A percentile compares a stretch with the other conserved stretches of the same genome.
These are phyloP conservation scores for Boletus edulis DNA, from an alignment of 768 basidiomycete species.

Conservation along the genomic window DNA sequence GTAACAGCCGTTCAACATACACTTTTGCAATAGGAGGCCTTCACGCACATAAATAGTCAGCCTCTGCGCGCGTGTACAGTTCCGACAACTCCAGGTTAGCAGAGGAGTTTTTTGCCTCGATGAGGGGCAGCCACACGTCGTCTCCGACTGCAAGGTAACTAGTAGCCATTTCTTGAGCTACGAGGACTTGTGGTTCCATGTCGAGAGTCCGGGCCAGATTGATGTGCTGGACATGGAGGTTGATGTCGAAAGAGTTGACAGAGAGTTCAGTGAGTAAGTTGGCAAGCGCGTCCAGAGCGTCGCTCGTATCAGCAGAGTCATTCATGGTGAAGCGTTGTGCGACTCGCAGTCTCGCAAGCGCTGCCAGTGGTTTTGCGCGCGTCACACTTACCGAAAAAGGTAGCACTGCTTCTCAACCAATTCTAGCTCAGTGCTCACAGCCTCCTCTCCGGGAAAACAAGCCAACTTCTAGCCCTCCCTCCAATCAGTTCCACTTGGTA, in stretches of 20 bases:
- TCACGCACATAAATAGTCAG: constrained; percentile 76
- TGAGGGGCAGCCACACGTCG: constrained; percentile 72
- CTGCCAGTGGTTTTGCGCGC: not conserved
- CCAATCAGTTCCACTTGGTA: not conserved
- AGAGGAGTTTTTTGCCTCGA: constrained; percentile 50
- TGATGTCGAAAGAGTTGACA: constrained; percentile 57
- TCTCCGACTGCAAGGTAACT: constrained; percentile 63
- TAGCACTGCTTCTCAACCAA: too few relatives aligned
- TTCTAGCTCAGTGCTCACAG: not conserved
- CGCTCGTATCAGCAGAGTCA: constrained; percentile 34
- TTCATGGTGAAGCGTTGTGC: constrained; percentile 40
- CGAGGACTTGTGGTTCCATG: constrained; percentile 55
- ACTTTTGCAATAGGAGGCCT: constrained; percentile 3
- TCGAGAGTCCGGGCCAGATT: constrained; percentile 53
- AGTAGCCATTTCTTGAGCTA: constrained; percentile 66
- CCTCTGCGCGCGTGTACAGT: constrained; percentile 64
- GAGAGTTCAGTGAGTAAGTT: constrained; percentile 58
- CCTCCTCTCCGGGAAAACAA: not conserved
- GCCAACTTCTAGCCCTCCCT: too few relatives aligned
- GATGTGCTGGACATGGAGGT: constrained; percentile 67
- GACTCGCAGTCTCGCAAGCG: too few relatives aligned
- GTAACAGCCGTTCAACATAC: constrained; percentile 19
- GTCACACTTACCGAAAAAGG: constrained; percentile 11
- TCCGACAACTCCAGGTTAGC: constrained; percentile 57
- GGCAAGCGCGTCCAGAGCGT: constrained; percentile 62